phyloP scores from a whole-genome alignment of 2,329 filamentous ascomycete genomes.

The Paramyrothecium sp. region DNA sequence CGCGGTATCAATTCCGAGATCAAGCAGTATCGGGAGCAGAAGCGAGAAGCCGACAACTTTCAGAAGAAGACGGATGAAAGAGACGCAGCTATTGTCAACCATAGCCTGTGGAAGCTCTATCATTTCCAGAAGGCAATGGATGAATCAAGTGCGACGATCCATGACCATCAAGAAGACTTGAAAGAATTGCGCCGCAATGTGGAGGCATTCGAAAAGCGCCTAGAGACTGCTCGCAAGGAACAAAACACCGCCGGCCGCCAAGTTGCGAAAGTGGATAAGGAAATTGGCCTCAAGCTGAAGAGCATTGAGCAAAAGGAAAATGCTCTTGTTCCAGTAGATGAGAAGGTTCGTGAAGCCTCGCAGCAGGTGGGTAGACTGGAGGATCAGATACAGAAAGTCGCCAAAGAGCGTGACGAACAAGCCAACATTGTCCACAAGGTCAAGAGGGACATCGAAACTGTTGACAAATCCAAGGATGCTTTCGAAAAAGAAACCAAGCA shows the following conservation, averaged over 20 bases:
- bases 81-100: conserved; percentile 86
- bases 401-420: conserved; percentile 75
- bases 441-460: conserved; percentile 74
- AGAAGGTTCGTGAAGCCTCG: conserved; percentile 81
- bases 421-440: conserved; percentile 67
- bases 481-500: conserved; percentile 89
- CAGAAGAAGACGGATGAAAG: conserved; percentile 87
- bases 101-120: conserved; percentile 95
- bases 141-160: conserved; percentile 84
- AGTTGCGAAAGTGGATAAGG: conserved; percentile 77
- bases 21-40: conserved; percentile 96
- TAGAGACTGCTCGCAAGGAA: conserved; percentile 82
- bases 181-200: conserved; percentile 90
- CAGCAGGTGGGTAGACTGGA: conserved; percentile 68
- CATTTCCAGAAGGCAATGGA: conserved; percentile 94
- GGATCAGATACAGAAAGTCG: conserved; percentile 66
- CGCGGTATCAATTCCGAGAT: conserved; percentile 97
- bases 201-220: conserved; percentile 75
- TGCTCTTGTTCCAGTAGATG: conserved; percentile 81
- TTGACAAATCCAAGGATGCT: conserved; percentile 86
- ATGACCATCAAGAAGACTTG: conserved; percentile 90
- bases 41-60: conserved; percentile 91
- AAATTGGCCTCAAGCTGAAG: conserved; percentile 82
- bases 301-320: conserved; percentile 85
- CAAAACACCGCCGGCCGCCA: conserved; percentile 75